Percentiles rank a stretch among this genome's conserved stretches.
phyloP scores from a whole-genome alignment of 2,329 filamentous ascomycete genomes.

The Fusarium nodosum region DNA sequence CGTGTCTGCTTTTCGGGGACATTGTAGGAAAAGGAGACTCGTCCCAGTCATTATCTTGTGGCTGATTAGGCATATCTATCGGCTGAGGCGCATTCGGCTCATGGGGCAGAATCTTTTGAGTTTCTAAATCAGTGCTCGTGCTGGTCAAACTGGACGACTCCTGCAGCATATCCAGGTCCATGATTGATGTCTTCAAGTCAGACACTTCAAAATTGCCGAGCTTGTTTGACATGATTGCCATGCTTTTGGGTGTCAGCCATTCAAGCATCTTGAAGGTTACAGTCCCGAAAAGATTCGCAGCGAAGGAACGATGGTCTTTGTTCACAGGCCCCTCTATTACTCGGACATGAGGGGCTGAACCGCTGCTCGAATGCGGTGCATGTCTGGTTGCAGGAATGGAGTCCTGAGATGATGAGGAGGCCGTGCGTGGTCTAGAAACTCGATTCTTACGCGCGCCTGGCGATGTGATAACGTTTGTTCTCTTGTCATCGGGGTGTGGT shows the following conservation, averaged over 20 bases:
- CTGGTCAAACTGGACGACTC: neutral
- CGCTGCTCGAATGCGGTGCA: neutral
- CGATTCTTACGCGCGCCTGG: conserved; percentile 20
- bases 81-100: neutral
- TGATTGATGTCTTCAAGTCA: neutral
- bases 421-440: conserved; percentile 7
- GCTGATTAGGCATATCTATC: neutral
- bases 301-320: conserved; percentile 72
- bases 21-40: conserved; percentile 19
- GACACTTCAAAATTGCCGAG: conserved; percentile 35
- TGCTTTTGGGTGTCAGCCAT: conserved; percentile 73
- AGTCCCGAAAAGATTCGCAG: conserved; percentile 74
- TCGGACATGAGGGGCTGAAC: conserved; percentile 50
- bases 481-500: conserved; percentile 41
- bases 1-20: conserved; percentile 23
- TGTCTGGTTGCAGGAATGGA: neutral
- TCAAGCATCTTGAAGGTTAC: conserved; percentile 78
- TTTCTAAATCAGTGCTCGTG: conserved; percentile 2
- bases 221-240: conserved; percentile 63
- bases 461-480: conserved; percentile 15
- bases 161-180: conserved; percentile 8
- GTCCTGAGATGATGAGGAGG: conserved; percentile 25
- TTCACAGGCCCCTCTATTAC: conserved; percentile 62
- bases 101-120: neutral
- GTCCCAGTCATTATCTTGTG: conserved; percentile 5